Percentiles rank a stretch among this genome's conserved stretches.
phyloP scores from a whole-genome alignment of 345 rosid genomes.

The Sisymbrium altissimum region DNA sequence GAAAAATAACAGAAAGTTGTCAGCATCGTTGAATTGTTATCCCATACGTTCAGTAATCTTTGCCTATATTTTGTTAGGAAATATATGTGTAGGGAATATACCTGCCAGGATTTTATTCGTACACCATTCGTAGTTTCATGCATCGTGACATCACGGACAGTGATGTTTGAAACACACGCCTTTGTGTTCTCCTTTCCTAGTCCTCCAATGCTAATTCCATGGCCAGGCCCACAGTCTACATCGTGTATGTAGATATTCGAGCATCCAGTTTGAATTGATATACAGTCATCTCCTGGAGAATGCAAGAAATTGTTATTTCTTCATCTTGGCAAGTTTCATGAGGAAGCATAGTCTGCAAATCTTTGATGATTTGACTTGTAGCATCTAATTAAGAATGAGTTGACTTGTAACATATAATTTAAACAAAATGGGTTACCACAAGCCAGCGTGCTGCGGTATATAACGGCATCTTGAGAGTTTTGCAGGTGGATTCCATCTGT shows the following conservation, averaged over 20 bases:
- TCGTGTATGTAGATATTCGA: constrained; percentile 64
- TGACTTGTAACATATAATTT: neutral
- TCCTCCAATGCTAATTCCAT: constrained; percentile 92
- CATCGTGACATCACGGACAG: constrained; percentile 61
- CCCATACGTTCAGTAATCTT: neutral
- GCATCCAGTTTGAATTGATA: constrained; percentile 87
- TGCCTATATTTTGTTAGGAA: neutral
- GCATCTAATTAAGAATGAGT: neutral
- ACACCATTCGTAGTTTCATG: constrained; percentile 64
- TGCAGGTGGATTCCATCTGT: constrained; percentile 90
- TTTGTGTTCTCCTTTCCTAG: constrained; percentile 64
- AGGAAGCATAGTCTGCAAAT: neutral
- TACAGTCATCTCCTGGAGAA: constrained; percentile 83
- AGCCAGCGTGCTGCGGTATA: constrained; percentile 52
- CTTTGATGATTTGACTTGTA: neutral
- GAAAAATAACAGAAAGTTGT: neutral
- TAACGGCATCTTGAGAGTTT: constrained; percentile 64
- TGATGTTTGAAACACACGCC: constrained; percentile 84
- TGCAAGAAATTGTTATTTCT: neutral
- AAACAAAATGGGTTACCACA: constrained; percentile 52
- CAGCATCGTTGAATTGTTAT: constrained; percentile 17
- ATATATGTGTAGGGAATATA: constrained; percentile 12
- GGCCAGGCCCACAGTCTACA: constrained; percentile 88
- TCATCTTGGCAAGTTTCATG: neutral
- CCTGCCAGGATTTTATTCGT: constrained; percentile 98